Evolutionary conservation across 2,329 filamentous ascomycete genomes (phyloP).

Genomic region (Orbilia ellipsospora): DNA sequence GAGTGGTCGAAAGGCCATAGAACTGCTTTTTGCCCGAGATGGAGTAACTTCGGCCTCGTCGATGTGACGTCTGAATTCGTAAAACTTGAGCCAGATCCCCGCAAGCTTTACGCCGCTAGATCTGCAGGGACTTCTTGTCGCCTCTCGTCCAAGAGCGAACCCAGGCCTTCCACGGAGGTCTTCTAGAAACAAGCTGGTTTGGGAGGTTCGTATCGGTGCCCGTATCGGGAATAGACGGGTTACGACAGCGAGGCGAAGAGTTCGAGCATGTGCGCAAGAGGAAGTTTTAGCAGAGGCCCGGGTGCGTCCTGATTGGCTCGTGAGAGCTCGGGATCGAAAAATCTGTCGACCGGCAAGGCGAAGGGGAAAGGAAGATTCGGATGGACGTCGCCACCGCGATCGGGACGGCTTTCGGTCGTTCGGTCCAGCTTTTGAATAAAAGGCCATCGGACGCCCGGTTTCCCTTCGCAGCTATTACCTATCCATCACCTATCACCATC

Average conservation of each 20-base stretch:
- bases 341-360: background rate
- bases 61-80: slow-evolving; percentile 3
- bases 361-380: background rate
- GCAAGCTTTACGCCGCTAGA: slow-evolving; percentile 35
- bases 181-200: slow-evolving; percentile 42
- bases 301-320: slow-evolving; percentile 34
- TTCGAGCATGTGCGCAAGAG: slow-evolving; percentile 3
- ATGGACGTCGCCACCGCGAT: slow-evolving; percentile 17
- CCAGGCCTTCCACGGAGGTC: slow-evolving; percentile 20
- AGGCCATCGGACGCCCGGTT: background rate
- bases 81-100: slow-evolving; percentile 11
- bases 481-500: background rate
- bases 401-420: no score
- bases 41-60: background rate
- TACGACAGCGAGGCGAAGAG: slow-evolving; percentile 9
- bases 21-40: no score
- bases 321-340: background rate
- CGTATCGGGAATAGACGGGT: slow-evolving; percentile 27
- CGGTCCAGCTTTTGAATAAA: slow-evolving; percentile 1
- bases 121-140: slow-evolving; percentile 42
- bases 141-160: background rate
- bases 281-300: slow-evolving; percentile 35
- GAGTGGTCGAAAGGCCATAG: no score
- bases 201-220: slow-evolving; percentile 41
- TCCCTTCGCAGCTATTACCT: background rate